A percentile compares a stretch with the other conserved stretches of the same genome.
Conservation (phyloP, 331 rosid species). For the Rosa hybrid region DNA sequence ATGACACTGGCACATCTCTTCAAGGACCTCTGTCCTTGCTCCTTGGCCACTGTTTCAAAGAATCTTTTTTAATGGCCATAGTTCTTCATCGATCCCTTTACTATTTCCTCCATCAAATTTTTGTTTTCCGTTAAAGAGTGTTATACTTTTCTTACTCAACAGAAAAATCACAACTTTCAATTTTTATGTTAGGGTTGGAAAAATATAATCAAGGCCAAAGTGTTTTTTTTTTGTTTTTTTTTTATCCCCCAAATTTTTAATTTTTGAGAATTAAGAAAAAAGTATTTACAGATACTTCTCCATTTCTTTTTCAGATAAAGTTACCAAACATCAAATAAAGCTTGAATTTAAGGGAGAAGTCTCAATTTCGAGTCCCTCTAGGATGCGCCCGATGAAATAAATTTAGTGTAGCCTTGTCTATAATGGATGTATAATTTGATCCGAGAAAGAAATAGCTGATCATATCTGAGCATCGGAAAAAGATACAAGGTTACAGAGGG, state of each 20-base stretch:
- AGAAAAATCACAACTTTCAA: neutral
- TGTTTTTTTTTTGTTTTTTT: too few relatives aligned
- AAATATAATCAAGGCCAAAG: neutral
- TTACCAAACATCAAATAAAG: neutral
- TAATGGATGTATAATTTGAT: neutral
- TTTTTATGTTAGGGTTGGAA: neutral
- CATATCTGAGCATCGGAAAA: neutral
- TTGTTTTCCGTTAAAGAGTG: neutral
- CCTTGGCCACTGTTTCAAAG: neutral
- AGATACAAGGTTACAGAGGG: conserved; percentile 7
- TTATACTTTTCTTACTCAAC: neutral
- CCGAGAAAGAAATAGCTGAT: neutral
- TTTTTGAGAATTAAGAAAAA: neutral
- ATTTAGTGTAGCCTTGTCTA: neutral
- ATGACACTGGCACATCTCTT: neutral
- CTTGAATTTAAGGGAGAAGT: neutral
- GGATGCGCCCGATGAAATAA: too few relatives aligned
- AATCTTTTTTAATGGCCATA: neutral
- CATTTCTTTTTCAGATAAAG: neutral
- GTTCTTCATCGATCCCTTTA: neutral
- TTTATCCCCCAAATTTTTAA: neutral
- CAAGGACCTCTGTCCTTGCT: neutral
- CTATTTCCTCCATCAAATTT: neutral
- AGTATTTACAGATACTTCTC: neutral
- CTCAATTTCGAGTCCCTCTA: neutral